Evolutionary conservation across 169 alveolate species (phyloP).

Genomic region (Sarcocystis neurona): DNA sequence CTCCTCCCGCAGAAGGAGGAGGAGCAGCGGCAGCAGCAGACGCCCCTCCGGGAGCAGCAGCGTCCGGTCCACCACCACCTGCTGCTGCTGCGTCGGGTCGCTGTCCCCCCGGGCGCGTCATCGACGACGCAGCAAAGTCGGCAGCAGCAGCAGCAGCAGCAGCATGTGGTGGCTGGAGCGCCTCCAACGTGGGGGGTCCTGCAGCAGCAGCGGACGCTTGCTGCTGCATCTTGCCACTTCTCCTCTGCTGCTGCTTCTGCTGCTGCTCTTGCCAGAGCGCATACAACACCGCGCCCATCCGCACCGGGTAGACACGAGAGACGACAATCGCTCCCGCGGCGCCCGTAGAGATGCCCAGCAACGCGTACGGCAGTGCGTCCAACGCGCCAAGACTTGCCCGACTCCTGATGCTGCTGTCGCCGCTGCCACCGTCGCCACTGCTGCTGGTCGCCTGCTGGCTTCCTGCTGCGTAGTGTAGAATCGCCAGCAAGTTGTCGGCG

Average conservation of each 20-base stretch:
- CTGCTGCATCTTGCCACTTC: background rate
- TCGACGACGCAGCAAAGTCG: background rate
- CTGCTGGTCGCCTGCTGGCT: too few species aligned
- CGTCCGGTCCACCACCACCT: too few species aligned
- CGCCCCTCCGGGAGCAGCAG: too few species aligned
- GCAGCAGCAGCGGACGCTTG: constrained; percentile 16
- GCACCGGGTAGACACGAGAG: background rate
- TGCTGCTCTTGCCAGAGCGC: constrained; percentile 39
- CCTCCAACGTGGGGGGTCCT: constrained; percentile 12
- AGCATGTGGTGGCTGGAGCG: constrained; percentile 12
- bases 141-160: constrained; percentile 22
- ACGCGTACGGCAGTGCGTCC: too few species aligned
- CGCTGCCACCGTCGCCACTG: background rate
- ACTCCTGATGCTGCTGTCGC: background rate
- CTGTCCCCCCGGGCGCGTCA: background rate
- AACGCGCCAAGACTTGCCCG: constrained; percentile 15
- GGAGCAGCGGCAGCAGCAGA: constrained; percentile 4
- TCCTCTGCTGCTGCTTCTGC: constrained; percentile 32
- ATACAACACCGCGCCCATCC: constrained; percentile 30
- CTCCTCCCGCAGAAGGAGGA: background rate
- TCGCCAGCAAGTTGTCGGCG: constrained; percentile 1
- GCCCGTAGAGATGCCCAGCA: too few species aligned
- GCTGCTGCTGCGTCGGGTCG: background rate
- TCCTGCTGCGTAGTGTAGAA: constrained; percentile 18
- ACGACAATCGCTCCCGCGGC: too few species aligned